phyloP scores from a whole-genome alignment of 495 filamentous ascomycete genomes.

The Trichocladium antarcticum region DNA sequence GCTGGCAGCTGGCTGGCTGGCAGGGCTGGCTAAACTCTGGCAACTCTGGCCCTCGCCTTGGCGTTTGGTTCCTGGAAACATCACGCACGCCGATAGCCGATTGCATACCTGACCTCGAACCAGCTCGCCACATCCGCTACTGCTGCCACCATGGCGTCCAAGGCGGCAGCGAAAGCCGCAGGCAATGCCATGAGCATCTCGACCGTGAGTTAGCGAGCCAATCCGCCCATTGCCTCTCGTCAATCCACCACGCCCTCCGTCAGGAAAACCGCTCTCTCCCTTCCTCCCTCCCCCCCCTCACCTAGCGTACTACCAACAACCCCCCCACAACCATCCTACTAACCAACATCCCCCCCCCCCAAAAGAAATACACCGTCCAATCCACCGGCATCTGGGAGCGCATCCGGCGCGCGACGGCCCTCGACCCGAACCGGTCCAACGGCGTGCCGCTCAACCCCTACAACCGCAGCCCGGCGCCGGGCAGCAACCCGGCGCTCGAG shows the following conservation, averaged over 20 bases:
- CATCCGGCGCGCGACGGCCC: conserved; percentile 61
- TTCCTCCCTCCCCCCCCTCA: background rate
- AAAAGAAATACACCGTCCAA: conserved; percentile 99
- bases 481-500: conserved; percentile 55
- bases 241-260: background rate
- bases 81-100: background rate
- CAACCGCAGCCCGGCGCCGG: conserved; percentile 82
- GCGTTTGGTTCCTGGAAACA: background rate
- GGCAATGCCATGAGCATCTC: conserved; percentile 36
- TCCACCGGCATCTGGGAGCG: conserved; percentile 82
- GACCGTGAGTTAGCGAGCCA: conserved; percentile 39
- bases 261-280: no score
- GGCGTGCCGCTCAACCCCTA: conserved; percentile 88
- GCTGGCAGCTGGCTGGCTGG: no score
- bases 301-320: no score
- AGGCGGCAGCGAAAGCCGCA: conserved; percentile 41
- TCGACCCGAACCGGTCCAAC: conserved; percentile 82
- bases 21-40: no score
- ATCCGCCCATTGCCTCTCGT: no score
- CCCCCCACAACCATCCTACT: background rate
- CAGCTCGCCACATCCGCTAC: background rate
- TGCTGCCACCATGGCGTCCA: conserved; percentile 41
- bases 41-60: background rate
- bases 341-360: background rate
- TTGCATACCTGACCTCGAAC: background rate